Evolutionary conservation across 345 rosid genomes (phyloP).

Genomic region (Raphanus raphanistrum): DNA sequence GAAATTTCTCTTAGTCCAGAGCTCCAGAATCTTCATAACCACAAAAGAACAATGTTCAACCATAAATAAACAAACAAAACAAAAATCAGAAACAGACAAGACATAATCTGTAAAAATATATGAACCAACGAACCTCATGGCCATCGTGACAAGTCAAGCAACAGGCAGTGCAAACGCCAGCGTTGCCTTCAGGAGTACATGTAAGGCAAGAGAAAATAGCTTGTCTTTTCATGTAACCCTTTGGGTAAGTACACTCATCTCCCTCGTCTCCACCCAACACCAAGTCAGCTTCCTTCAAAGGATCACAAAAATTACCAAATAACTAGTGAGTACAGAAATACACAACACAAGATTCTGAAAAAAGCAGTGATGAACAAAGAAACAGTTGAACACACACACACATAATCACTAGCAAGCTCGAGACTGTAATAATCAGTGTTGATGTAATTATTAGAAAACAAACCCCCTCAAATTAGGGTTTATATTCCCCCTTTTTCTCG

Average conservation of each 20-base stretch:
- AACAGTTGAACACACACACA: neutral
- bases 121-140: constrained; percentile 61
- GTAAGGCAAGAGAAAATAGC: constrained; percentile 93
- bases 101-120: neutral
- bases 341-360: neutral
- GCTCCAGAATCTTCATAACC: constrained; percentile 66
- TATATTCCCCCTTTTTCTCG: no score
- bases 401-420: constrained; percentile 2
- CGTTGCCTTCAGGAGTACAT: constrained; percentile 86
- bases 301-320: constrained; percentile 1
- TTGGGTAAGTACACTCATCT: constrained; percentile 81
- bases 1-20: constrained; percentile 95
- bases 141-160: constrained; percentile 95
- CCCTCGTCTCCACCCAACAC: constrained; percentile 99
- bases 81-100: neutral
- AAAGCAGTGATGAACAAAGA: neutral
- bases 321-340: no score
- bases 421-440: neutral
- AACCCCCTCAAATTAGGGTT: neutral
- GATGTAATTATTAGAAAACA: neutral
- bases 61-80: neutral
- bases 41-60: constrained; percentile 12
- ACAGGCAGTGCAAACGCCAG: constrained; percentile 96
- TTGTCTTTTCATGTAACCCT: constrained; percentile 90
- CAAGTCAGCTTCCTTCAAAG: constrained; percentile 78